Base-by-base conservation (phyloP, 192 early-diverging fungal genomes). In the Coemansia sp. region DNA sequence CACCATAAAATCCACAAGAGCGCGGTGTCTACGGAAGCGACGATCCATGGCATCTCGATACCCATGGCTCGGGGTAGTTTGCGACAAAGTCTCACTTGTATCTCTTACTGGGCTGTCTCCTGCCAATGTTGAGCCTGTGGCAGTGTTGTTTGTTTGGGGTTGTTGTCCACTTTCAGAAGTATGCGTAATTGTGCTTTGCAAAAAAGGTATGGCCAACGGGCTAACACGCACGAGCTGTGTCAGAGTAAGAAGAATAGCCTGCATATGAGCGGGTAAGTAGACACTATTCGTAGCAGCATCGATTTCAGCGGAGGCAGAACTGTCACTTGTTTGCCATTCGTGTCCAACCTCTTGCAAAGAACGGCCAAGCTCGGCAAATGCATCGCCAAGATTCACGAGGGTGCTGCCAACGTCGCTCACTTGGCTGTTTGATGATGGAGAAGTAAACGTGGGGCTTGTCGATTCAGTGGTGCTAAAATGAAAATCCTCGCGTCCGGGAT, bases 351-450 rank as follows among this genome's bases (percentile, higher is more conserved):
- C 51, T 51, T 63, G 78, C 22, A 80, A 52, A 32, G 70, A 65
- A 43, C 67, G 69, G 22, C 78, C 78, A n/a, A 80, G 58, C 61
- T 68, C 73, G 42, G 72, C 43, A 67, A 75, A 73, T 16, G 78
- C 68, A 41, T 80, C 78, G 7, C 78, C 78, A 9, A 80, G 63
- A 10, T 59, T 68, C 13, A 58, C 26, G 19, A 80, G 49, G 5
- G 68, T 59, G 13, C 51, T 63, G 32, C 78, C 73, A 16, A 55
- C 70, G 1, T 42, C 64, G 9, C 49, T 64, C 9, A 80, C 26
- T 12, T 55, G 70, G 54, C 66, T 40, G 22, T 54, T n/a, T 8
- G 78, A 13, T 9, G 73, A 18, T 12, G 43, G 63, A 8, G 63
- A 19, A 40, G 76, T 22, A 54, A 72, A 80, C 4, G 62, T 62